A percentile compares a stretch with the other conserved stretches of the same genome.
Evolutionary conservation across 169 alveolate species (phyloP).

Genomic region (Toxoplasma gondii): DNA sequence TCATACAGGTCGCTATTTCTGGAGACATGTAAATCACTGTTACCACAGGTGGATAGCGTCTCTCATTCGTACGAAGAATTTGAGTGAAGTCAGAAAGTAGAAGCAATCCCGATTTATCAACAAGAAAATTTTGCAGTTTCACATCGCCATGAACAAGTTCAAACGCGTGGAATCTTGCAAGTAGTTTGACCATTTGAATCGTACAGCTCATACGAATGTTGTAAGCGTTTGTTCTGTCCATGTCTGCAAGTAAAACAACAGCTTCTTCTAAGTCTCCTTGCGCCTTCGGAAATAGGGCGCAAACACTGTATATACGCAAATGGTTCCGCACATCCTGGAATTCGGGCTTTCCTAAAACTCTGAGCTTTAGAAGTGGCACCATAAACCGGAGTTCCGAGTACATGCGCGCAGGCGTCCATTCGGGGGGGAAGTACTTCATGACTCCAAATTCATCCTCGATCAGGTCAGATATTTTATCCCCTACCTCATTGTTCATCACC

Average conservation of each 20-base stretch:
- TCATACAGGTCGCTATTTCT: neutral
- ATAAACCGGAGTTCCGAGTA: neutral
- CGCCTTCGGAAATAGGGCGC: neutral
- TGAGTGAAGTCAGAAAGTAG: neutral
- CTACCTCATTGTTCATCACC: too few species aligned
- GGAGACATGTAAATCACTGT: neutral
- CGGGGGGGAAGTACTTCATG: neutral
- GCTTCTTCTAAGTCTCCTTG: neutral
- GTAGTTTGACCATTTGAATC: slow-evolving; percentile 16
- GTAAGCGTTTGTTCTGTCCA: neutral
- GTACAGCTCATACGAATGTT: neutral
- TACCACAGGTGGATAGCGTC: neutral
- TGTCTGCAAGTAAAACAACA: neutral
- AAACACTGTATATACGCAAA: neutral
- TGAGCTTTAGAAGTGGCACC: neutral
- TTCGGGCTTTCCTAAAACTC: neutral
- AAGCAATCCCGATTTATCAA: neutral
- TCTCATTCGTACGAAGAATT: neutral
- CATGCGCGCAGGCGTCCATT: neutral
- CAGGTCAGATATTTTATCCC: neutral
- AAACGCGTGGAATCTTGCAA: neutral
- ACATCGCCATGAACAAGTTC: slow-evolving; percentile 16
- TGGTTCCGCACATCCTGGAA: neutral
- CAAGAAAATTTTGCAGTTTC: neutral
- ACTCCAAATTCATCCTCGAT: neutral